These are phyloP conservation scores for Leptomonas seymouri DNA, from an alignment of 208 protist genomes.

Conservation along the genomic window DNA sequence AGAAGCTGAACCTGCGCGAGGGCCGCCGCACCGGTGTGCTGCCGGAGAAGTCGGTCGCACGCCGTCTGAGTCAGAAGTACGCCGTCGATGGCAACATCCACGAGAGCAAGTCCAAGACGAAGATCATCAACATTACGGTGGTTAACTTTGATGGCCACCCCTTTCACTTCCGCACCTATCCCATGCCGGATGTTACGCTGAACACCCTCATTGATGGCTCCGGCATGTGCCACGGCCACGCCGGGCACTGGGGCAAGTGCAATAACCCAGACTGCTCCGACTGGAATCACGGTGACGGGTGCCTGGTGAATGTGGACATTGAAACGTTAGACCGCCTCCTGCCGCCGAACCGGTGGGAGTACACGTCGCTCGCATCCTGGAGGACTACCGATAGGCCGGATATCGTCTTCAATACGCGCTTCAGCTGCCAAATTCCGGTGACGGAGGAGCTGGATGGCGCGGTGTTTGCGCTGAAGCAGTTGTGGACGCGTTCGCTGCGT, in stretches of 20 bases:
- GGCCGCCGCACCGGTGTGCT: slow-evolving; percentile 71
- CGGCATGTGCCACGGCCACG: slow-evolving; percentile 88
- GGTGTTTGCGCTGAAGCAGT: slow-evolving; percentile 89
- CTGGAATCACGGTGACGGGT: slow-evolving; percentile 91
- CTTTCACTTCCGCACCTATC: slow-evolving; percentile 86
- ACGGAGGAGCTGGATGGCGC: slow-evolving; percentile 85
- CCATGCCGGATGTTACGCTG: slow-evolving; percentile 92
- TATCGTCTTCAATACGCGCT: slow-evolving; percentile 89
- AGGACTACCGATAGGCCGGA: slow-evolving; percentile 79
- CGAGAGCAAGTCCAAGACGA: slow-evolving; percentile 77
- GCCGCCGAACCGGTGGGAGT: slow-evolving; percentile 89
- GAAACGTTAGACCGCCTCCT: slow-evolving; percentile 85
- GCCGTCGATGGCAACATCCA: slow-evolving; percentile 78
- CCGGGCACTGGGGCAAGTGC: slow-evolving; percentile 85
- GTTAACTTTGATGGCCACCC: slow-evolving; percentile 89
- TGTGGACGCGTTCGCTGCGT: slow-evolving; percentile 77
- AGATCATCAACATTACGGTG: slow-evolving; percentile 89
- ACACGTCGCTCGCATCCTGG: slow-evolving; percentile 83
- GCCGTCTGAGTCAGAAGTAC: slow-evolving; percentile 82
- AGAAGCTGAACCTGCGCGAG: slow-evolving; percentile 90
- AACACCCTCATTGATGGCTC: slow-evolving; percentile 91
- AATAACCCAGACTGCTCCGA: slow-evolving; percentile 91
- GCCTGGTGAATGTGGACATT: slow-evolving; percentile 91
- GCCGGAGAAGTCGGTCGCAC: slow-evolving; percentile 87
- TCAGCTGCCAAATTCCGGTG: slow-evolving; percentile 90